Evolutionary conservation across 768 basidiomycete genomes (phyloP), one percentile per base, ranked within the genome.

Genomic region (Clitopilus hobsonii): DNA sequence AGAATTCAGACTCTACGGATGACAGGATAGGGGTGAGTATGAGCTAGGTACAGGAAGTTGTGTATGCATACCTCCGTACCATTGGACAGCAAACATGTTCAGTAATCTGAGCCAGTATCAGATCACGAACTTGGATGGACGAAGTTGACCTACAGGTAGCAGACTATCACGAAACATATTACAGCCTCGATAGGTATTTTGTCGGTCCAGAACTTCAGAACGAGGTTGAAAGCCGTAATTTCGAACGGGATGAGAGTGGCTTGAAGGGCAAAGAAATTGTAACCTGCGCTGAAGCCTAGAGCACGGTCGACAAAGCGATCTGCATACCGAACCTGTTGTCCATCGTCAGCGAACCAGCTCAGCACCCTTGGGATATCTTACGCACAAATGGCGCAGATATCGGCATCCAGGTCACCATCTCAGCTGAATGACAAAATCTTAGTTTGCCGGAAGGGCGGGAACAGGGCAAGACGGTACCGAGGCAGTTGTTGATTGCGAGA

Each of bases 361-460:
- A 47, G 18, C 25, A 41, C 23, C 13, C 52, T 27, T n/a, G 30
- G 22, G 49, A 45, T 1, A 30, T 29, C 23, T 25, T 48, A 64
- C 76, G 36, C 56, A 88, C 84, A 65, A 89, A 90, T 5, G 87
- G 84, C 5, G 89, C 88, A 5, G 87, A 82, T 59, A 91, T 84
- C 5, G 89, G 89, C 5, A 88, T 88, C 72, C 83, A 85, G n/a
- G 85, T 81, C 26, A 88, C 87, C 89, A 91, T 90, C 68, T 92
- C 89, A 30, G 86, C 89, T 80, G 58, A 18, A 26, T 23, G 77
- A 56, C 2, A 73, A 69, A 55, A 16, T n/a, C n/a, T 47, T 48
- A 41, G 36, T 32, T 30, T 27, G 16, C 24, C n/a, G 22, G 32
- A 41, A 72, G 26, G 18, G 6, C 49, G 71, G 52, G 72, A 63